Evolutionary conservation across 352 stramenopile genomes (phyloP).

Genomic region (Phytophthora constricta): DNA sequence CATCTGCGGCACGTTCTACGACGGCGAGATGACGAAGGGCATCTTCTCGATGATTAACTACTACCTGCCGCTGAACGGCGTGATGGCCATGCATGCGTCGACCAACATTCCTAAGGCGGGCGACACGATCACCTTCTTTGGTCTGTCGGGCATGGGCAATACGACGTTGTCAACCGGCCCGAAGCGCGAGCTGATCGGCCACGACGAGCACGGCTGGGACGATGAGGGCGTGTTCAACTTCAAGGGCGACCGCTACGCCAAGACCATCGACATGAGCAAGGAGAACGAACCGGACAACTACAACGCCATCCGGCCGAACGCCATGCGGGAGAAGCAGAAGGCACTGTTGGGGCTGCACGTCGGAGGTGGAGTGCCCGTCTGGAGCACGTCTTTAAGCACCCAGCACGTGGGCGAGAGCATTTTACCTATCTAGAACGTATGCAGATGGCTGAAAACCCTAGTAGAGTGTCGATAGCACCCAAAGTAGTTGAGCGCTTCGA

Average conservation of each 20-base stretch:
- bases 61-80: slow-evolving; percentile 94
- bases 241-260: slow-evolving; percentile 98
- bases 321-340: slow-evolving; percentile 97
- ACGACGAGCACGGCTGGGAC: slow-evolving; percentile 97
- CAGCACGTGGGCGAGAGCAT: too few relatives aligned
- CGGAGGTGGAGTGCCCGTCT: too few relatives aligned
- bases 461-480: too few relatives aligned
- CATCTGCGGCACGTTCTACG: slow-evolving; percentile 97
- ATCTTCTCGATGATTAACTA: slow-evolving; percentile 99
- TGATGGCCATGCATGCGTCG: slow-evolving; percentile 98
- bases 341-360: too few relatives aligned
- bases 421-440: too few relatives aligned
- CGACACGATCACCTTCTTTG: slow-evolving; percentile 98
- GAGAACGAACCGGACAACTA: slow-evolving; percentile 98
- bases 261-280: slow-evolving; percentile 96
- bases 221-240: slow-evolving; percentile 99
- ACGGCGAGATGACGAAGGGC: slow-evolving; percentile 99
- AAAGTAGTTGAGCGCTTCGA: too few relatives aligned
- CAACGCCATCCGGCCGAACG: slow-evolving; percentile 95
- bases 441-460: too few relatives aligned
- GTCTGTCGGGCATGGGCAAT: slow-evolving; percentile 92
- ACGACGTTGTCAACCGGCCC: slow-evolving; percentile 93
- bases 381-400: too few relatives aligned
- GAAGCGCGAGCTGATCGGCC: slow-evolving; percentile 77
- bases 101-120: slow-evolving; percentile 97